Conservation (phyloP, 1,284 basidiomycete species). For the Meira miltonrushii region DNA sequence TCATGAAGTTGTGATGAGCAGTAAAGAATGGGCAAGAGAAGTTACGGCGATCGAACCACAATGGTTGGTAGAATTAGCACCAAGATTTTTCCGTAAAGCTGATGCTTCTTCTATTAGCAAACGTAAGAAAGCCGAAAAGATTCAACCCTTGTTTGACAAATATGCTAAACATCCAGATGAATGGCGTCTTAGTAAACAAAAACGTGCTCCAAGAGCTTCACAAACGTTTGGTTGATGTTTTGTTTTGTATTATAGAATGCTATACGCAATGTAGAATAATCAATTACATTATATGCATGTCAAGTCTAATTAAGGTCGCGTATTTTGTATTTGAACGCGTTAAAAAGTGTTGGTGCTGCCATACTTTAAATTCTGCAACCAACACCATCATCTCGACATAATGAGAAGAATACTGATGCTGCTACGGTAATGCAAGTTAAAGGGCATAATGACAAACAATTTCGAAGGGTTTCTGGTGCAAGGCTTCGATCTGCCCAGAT, state of each 20-base stretch:
- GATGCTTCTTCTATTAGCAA: constrained; percentile 95
- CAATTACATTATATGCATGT: no score
- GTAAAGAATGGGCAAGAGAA: constrained; percentile 55
- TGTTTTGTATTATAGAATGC: neutral
- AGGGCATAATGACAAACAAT: no score
- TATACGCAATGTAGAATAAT: neutral
- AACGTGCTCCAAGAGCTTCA: constrained; percentile 17
- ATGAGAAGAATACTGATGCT: no score
- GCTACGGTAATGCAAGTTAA: no score
- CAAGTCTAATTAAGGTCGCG: no score
- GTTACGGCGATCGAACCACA: constrained; percentile 95
- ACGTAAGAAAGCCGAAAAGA: constrained; percentile 93
- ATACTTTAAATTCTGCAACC: no score
- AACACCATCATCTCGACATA: no score
- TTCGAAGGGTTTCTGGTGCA: no score
- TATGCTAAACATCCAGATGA: constrained; percentile 20
- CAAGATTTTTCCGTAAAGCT: constrained; percentile 94
- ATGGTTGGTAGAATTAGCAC: constrained; percentile 94
- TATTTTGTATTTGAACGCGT: no score
- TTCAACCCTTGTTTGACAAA: constrained; percentile 70
- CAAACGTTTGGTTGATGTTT: constrained; percentile 19
- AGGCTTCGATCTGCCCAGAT: no score
- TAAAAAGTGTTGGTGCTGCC: no score
- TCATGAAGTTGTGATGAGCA: constrained; percentile 70
- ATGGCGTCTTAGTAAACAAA: constrained; percentile 22